A percentile compares a stretch with the other conserved stretches of the same genome.
These are phyloP conservation scores for Castanea sativa DNA, from an alignment of 306 rosid genomes.

Conservation along the genomic window DNA sequence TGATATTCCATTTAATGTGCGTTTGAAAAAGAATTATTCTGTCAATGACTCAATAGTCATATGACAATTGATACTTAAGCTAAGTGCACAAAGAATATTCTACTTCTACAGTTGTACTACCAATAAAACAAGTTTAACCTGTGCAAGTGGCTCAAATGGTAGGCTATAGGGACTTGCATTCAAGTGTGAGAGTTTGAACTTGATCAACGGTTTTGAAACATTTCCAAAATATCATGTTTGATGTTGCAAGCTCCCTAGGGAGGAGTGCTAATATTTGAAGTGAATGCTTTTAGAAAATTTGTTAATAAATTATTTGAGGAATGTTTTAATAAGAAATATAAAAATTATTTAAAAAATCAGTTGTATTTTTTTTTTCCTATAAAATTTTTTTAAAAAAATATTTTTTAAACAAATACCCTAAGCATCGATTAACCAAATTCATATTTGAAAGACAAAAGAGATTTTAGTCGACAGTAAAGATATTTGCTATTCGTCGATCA, in stretches of 20 bases:
- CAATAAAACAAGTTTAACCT: background rate
- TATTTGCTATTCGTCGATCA: background rate
- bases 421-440: too few species aligned
- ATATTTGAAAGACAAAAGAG: too few species aligned
- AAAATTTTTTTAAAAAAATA: too few species aligned
- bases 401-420: too few species aligned
- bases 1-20: background rate
- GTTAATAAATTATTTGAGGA: too few species aligned
- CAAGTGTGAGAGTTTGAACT: background rate
- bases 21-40: background rate
- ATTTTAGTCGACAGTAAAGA: too few species aligned
- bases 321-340: too few species aligned
- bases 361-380: too few species aligned
- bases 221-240: background rate
- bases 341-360: too few species aligned
- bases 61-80: background rate
- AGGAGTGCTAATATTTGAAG: too few species aligned
- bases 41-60: background rate
- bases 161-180: background rate
- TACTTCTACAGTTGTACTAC: background rate
- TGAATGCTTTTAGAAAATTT: accelerated
- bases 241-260: background rate
- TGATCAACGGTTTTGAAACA: background rate
- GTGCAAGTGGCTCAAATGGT: background rate
- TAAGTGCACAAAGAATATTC: background rate